Conservation (phyloP, 75 land plant species). For the Gnetum montanum region DNA sequence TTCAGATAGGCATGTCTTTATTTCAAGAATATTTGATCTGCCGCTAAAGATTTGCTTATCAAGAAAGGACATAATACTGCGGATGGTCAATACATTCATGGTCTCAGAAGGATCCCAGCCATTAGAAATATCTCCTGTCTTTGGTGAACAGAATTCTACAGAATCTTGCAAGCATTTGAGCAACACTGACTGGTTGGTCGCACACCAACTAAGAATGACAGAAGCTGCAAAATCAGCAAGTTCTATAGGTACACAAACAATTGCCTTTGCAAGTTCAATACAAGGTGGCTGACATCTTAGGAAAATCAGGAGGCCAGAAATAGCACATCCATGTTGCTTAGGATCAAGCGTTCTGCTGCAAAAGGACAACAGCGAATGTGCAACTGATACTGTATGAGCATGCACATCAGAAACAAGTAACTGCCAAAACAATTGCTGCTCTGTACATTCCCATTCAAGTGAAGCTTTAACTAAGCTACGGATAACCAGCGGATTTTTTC, state of each 20-base stretch:
- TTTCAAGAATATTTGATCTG: not conserved
- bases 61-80: not conserved
- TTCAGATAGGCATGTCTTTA: not conserved
- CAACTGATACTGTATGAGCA: constrained; percentile 18
- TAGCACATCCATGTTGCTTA: constrained; percentile 12
- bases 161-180: constrained; percentile 9
- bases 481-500: constrained; percentile 18
- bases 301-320: constrained; percentile 36
- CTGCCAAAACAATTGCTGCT: constrained; percentile 44
- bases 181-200: constrained; percentile 9
- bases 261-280: constrained; percentile 24
- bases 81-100: not conserved
- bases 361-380: constrained; percentile 9
- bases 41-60: not conserved
- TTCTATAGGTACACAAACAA: constrained; percentile 23
- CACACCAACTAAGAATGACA: constrained; percentile 42
- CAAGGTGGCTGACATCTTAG: constrained; percentile 25
- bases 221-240: constrained; percentile 31
- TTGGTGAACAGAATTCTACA: not conserved
- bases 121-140: not conserved
- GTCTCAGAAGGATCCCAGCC: not conserved
- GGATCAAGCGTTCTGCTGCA: constrained; percentile 20
- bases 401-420: constrained; percentile 38
- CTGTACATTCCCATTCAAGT: constrained; percentile 34
- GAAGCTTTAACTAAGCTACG: constrained; percentile 23